Evolutionary conservation across 2,329 filamentous ascomycete species (phyloP).

Genomic region (Scedosporium aurantiacum): DNA sequence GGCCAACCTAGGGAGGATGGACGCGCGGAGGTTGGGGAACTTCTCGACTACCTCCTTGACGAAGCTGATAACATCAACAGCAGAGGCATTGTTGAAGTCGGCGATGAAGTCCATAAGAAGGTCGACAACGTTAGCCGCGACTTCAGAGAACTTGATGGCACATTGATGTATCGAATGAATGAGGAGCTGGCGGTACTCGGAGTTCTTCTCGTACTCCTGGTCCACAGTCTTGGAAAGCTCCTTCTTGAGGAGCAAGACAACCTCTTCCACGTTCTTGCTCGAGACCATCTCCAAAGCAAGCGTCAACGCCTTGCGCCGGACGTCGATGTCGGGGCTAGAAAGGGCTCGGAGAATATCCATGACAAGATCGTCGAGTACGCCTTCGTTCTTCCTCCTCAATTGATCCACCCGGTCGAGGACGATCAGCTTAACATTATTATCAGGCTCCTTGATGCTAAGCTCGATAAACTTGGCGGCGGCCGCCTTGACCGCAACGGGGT

Average conservation of each 20-base stretch:
- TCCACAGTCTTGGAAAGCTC: slow-evolving; percentile 96
- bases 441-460: slow-evolving; percentile 90
- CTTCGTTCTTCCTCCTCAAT: slow-evolving; percentile 76
- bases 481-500: slow-evolving; percentile 95
- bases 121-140: slow-evolving; percentile 91
- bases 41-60: slow-evolving; percentile 99
- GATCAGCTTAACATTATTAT: slow-evolving; percentile 99
- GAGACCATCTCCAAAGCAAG: slow-evolving; percentile 97
- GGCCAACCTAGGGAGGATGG: slow-evolving; percentile 81
- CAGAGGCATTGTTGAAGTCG: slow-evolving; percentile 94
- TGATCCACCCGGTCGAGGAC: slow-evolving; percentile 90
- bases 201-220: slow-evolving; percentile 97
- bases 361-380: slow-evolving; percentile 81
- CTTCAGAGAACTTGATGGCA: slow-evolving; percentile 97
- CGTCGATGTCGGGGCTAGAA: slow-evolving; percentile 91
- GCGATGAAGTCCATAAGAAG: slow-evolving; percentile 98
- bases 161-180: slow-evolving; percentile 98
- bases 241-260: slow-evolving; percentile 92
- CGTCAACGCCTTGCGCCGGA: slow-evolving; percentile 78
- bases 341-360: slow-evolving; percentile 97
- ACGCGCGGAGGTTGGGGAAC: slow-evolving; percentile 78
- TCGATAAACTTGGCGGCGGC: slow-evolving; percentile 95
- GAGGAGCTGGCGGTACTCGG: slow-evolving; percentile 84
- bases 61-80: slow-evolving; percentile 95
- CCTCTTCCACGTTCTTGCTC: slow-evolving; percentile 97